Conservation (phyloP, 306 rosid genomes). For the Carpinus fangiana region DNA sequence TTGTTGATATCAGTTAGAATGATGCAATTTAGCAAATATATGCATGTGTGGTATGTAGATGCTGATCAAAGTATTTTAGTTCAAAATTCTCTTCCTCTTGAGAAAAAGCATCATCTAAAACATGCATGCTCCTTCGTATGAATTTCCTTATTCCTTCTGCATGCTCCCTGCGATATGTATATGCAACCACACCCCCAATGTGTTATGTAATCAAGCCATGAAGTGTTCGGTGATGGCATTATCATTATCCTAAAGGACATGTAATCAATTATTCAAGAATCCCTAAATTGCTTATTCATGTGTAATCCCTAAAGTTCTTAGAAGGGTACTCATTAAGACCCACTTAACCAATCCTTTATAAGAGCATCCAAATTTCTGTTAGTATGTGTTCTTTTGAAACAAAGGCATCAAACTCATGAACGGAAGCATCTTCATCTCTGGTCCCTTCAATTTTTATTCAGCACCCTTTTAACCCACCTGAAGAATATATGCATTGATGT, state of each 20-base stretch:
- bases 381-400: not conserved
- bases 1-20: not conserved
- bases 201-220: not conserved
- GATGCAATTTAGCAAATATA: not conserved
- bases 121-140: not conserved
- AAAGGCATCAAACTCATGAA: not conserved
- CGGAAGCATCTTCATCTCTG: not conserved
- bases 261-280: slow-evolving; percentile 6
- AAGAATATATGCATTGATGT: no score
- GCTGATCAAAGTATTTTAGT: slow-evolving; percentile 19
- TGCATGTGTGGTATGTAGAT: slow-evolving; percentile 13
- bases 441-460: not conserved
- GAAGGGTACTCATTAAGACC: not conserved
- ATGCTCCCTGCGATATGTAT: slow-evolving; percentile 3
- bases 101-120: slow-evolving; percentile 17
- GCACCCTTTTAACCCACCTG: not conserved
- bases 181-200: slow-evolving; percentile 9
- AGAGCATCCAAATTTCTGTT: not conserved
- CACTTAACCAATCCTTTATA: not conserved
- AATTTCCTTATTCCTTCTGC: slow-evolving; percentile 14
- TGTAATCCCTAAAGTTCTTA: not conserved
- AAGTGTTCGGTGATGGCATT: not conserved
- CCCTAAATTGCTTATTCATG: slow-evolving; percentile 2
- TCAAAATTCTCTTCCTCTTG: slow-evolving; percentile 18
- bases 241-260: not conserved